phyloP scores from a whole-genome alignment of 2,329 filamentous ascomycete species.

The Fusarium pseudocircinatum region DNA sequence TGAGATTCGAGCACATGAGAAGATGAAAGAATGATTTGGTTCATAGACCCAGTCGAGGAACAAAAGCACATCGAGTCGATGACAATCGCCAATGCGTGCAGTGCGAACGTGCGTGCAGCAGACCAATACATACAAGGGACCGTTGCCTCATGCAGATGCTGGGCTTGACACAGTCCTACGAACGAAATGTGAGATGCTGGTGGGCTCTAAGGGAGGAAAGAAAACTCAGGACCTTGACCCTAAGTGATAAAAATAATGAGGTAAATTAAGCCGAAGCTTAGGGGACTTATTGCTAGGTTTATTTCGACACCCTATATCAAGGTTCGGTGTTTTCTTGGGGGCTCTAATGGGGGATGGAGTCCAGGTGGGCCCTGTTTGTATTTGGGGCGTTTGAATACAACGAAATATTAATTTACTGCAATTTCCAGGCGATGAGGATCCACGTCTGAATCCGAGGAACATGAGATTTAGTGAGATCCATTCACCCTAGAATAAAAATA shows the following conservation, averaged over 20 bases:
- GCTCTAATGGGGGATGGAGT: conserved; percentile 22
- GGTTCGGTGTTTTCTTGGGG: too few relatives aligned
- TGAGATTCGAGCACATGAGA: background rate
- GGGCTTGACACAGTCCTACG: conserved; percentile 10
- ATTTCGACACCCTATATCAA: too few relatives aligned
- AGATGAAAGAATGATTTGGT: background rate
- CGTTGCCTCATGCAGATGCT: conserved; percentile 11
- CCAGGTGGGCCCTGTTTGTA: conserved; percentile 28
- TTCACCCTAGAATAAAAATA: conserved; percentile 31
- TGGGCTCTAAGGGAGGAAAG: conserved; percentile 28
- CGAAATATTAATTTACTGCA: conserved; percentile 27
- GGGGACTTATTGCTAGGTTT: too few relatives aligned
- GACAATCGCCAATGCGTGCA: conserved; percentile 1
- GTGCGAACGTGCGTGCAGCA: background rate
- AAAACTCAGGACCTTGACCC: too few relatives aligned
- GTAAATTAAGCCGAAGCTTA: too few relatives aligned
- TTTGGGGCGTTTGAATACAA: conserved; percentile 34
- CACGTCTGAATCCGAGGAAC: conserved; percentile 15
- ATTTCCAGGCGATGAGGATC: conserved; percentile 36
- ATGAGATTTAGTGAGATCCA: conserved; percentile 13
- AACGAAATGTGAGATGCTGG: conserved; percentile 24
- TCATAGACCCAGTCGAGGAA: background rate
- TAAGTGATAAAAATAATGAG: too few relatives aligned
- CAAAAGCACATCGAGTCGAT: conserved; percentile 6
- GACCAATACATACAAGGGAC: conserved; percentile 18